Conservation (phyloP, 441 rosid species). For the Biscutella auriculata region DNA sequence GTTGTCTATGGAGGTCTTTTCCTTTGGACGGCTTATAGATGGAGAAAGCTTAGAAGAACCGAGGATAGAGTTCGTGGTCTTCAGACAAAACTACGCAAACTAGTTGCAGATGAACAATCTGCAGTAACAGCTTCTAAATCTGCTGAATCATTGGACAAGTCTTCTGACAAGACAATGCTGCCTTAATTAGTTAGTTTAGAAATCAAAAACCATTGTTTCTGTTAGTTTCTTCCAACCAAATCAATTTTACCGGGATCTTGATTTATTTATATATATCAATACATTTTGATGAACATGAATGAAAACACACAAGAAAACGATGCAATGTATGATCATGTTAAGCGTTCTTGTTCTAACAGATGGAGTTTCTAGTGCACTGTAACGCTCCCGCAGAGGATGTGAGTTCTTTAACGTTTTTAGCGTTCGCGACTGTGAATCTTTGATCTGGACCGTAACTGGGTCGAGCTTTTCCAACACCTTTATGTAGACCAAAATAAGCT, state of each 20-base stretch:
- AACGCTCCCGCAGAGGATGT: slow-evolving; percentile 27
- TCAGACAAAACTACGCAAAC: slow-evolving; percentile 48
- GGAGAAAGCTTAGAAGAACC: slow-evolving; percentile 78
- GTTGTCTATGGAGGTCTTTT: slow-evolving; percentile 73
- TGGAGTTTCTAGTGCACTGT: slow-evolving; percentile 24
- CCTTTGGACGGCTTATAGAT: slow-evolving; percentile 64
- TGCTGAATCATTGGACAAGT: slow-evolving; percentile 23
- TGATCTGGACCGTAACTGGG: slow-evolving; percentile 22
- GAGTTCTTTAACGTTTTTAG: slow-evolving; percentile 14
- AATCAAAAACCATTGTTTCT: not conserved
- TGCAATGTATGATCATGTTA: not conserved
- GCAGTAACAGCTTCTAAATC: slow-evolving; percentile 28
- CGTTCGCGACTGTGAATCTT: slow-evolving; percentile 16
- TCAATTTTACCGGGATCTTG: not conserved
- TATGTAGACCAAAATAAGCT: slow-evolving; percentile 41
- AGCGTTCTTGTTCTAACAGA: slow-evolving; percentile 15
- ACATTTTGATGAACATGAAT: not conserved
- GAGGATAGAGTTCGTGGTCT: slow-evolving; percentile 82
- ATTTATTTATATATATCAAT: not conserved
- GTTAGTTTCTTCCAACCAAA: slow-evolving; percentile 2
- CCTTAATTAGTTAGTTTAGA: not conserved
- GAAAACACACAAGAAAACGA: not conserved
- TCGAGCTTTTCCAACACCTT: slow-evolving; percentile 23
- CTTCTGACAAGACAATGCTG: slow-evolving; percentile 13
- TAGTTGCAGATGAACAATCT: slow-evolving; percentile 44